A percentile compares a stretch with the other conserved stretches of the same genome.
These are phyloP conservation scores for Volutella citrinella DNA, from an alignment of 2,329 filamentous ascomycete genomes.

Conservation along the genomic window DNA sequence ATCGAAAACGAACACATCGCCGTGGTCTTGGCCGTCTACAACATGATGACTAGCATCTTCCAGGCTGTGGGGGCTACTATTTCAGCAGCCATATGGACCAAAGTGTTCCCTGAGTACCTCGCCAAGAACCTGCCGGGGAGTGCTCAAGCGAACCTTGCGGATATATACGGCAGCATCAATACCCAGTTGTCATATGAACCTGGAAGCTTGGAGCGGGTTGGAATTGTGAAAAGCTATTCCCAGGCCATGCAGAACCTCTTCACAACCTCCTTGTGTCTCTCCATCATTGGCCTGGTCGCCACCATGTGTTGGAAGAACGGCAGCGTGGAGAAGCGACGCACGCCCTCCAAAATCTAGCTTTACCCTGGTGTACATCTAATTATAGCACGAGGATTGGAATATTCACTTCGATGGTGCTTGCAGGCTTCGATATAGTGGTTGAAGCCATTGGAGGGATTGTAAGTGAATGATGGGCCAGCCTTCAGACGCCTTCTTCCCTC, in stretches of 20 bases:
- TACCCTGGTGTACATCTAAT: too few species aligned
- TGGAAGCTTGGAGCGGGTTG: conserved; percentile 46
- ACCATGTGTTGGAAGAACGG: conserved; percentile 45
- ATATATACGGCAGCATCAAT: conserved; percentile 52
- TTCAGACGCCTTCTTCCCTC: too few species aligned
- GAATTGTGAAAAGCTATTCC: conserved; percentile 59
- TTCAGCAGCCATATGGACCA: conserved; percentile 60
- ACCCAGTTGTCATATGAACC: conserved; percentile 50
- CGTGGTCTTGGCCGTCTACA: conserved; percentile 52
- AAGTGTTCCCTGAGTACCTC: conserved; percentile 50
- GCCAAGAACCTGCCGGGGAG: conserved; percentile 44
- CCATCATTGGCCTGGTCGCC: conserved; percentile 38
- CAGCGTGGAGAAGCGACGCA: conserved; percentile 43
- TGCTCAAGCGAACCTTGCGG: conserved; percentile 32
- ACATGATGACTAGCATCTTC: conserved; percentile 57
- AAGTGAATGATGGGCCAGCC: too few species aligned
- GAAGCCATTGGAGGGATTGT: too few species aligned
- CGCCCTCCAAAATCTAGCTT: too few species aligned
- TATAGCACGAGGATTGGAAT: too few species aligned
- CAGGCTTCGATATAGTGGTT: too few species aligned
- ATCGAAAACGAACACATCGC: conserved; percentile 55
- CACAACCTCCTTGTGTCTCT: conserved; percentile 40
- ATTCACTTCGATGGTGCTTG: too few species aligned
- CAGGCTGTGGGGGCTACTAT: conserved; percentile 56
- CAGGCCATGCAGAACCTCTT: conserved; percentile 46